Conservation (phyloP, 305 asterid species). For the Fraxinus dipetala region DNA sequence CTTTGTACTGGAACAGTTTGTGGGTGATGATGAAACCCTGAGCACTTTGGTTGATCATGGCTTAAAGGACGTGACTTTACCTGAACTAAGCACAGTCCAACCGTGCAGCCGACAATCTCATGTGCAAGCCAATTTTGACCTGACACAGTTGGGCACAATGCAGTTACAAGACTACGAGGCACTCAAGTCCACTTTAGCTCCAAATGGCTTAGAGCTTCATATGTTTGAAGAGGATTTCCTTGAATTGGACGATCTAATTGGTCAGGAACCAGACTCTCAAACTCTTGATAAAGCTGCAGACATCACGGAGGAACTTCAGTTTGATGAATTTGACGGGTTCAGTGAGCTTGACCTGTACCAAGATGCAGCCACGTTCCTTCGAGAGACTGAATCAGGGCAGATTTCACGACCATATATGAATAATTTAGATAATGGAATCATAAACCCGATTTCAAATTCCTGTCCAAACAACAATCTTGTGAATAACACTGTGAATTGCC, state of each 20-base stretch:
- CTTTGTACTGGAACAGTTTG: not conserved
- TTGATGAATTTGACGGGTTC: constrained; percentile 52
- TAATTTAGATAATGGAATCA: constrained; percentile 28
- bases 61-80: not conserved
- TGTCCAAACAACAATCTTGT: constrained; percentile 27
- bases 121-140: not conserved
- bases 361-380: constrained; percentile 37
- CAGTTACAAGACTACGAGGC: not conserved
- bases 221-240: constrained; percentile 19
- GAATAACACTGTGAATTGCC: constrained; percentile 29
- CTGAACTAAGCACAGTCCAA: not conserved
- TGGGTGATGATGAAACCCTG: not conserved
- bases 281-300: constrained; percentile 23
- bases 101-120: not conserved
- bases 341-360: constrained; percentile 51
- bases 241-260: constrained; percentile 60
- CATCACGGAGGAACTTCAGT: constrained; percentile 34
- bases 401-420: constrained; percentile 27
- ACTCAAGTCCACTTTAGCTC: not conserved
- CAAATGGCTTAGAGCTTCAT: not conserved
- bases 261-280: constrained; percentile 31
- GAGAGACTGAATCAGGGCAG: constrained; percentile 33
- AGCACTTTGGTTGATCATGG: not conserved
- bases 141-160: not conserved
- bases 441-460: constrained; percentile 30